Percentiles rank a stretch among this genome's conserved stretches.
phyloP scores from a whole-genome alignment of 2,329 filamentous ascomycete species.

The Orbilia oligospora region DNA sequence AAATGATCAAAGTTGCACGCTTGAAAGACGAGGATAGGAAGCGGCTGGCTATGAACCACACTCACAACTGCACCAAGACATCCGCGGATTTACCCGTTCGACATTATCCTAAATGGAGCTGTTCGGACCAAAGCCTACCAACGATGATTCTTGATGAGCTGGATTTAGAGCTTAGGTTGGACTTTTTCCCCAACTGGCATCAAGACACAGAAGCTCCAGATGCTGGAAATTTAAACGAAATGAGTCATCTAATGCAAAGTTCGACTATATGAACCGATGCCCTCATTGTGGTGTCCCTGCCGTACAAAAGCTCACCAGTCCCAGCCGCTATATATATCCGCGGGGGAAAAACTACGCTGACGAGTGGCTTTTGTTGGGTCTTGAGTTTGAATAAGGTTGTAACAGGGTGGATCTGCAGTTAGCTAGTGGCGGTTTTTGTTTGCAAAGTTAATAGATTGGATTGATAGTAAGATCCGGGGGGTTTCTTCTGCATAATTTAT shows the following conservation, averaged over 20 bases:
- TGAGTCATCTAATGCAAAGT: slow-evolving; percentile 27
- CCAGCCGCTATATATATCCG: neutral
- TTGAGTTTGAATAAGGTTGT: neutral
- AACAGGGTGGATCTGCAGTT: neutral
- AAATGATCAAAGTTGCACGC: slow-evolving; percentile 18
- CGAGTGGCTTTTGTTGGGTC: neutral
- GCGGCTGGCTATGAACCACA: slow-evolving; percentile 22
- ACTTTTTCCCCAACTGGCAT: slow-evolving; percentile 15
- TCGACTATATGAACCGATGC: slow-evolving; percentile 14
- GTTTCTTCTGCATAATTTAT: neutral
- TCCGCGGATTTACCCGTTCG: slow-evolving; percentile 41
- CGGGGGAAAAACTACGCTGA: too few relatives aligned
- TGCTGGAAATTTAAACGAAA: slow-evolving; percentile 2
- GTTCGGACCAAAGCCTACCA: slow-evolving; percentile 22
- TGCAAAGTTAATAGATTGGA: neutral
- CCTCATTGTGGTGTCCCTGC: neutral
- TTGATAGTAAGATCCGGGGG: neutral
- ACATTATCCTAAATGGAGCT: slow-evolving; percentile 51
- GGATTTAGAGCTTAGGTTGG: slow-evolving; percentile 39
- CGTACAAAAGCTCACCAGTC: neutral
- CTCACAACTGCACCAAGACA: slow-evolving; percentile 36
- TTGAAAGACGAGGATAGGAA: slow-evolving; percentile 43
- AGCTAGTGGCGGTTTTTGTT: neutral
- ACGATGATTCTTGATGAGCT: slow-evolving; percentile 48
- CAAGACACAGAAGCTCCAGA: neutral